Evolutionary conservation across 139 green algal species (phyloP).

Genomic region (Tetradesmus obliquus): DNA sequence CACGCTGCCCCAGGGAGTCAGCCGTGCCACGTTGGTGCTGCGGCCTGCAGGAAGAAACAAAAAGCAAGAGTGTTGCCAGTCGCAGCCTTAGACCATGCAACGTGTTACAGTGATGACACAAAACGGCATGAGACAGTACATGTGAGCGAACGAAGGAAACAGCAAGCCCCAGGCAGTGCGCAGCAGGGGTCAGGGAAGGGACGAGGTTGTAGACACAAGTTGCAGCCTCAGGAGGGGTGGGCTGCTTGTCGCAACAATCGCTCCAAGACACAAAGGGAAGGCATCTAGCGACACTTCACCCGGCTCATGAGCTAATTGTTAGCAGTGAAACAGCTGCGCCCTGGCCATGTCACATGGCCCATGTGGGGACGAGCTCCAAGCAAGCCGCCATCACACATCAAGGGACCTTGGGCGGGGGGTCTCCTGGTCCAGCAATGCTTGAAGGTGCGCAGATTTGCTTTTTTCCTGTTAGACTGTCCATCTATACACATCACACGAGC

Average conservation of each 20-base stretch:
- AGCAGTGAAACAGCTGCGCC: no score
- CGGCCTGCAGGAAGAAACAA: not conserved
- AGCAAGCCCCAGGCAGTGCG: not conserved
- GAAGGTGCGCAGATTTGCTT: no score
- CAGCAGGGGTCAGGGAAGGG: no score
- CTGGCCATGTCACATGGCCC: no score
- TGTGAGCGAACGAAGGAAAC: not conserved
- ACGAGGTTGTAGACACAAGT: not conserved
- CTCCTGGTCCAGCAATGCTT: no score
- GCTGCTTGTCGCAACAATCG: no score
- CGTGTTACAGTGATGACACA: not conserved
- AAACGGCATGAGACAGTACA: not conserved
- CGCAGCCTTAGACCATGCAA: not conserved
- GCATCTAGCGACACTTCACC: no score
- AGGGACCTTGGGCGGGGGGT: no score
- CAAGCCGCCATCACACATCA: not conserved
- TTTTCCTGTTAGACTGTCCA: no score
- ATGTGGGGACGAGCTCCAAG: no score
- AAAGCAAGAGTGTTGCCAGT: not conserved
- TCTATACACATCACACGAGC: not conserved
- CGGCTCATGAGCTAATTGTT: no score
- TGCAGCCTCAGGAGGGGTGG: not conserved
- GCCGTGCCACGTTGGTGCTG: not conserved
- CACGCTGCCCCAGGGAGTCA: constrained; percentile 7
- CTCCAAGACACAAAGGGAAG: no score